Evolutionary conservation across 176 grass and related monocot genomes (phyloP), one percentile per base, ranked within the genome.

Genomic region (Pontederia crassipes): DNA sequence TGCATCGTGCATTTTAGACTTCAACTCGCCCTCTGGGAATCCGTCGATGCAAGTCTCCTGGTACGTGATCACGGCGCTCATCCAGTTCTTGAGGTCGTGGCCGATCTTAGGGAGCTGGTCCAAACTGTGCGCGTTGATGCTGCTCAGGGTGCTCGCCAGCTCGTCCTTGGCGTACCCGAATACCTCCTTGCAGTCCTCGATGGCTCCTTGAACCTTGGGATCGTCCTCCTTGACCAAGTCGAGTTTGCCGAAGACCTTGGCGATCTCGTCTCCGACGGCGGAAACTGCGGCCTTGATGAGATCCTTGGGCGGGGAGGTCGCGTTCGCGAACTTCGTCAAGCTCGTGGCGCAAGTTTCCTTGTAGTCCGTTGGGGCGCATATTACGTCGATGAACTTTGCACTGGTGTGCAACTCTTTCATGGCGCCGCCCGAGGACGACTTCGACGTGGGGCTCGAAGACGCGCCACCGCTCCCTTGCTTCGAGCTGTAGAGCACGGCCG

Each of bases 311-410:
- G 85, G 76, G 20, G 85, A 66, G 48, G 52, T 85, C 9, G 76
- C 52, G 59, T 89, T 86, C 9, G 62, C 78, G 6, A 48, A 77
- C 79, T 83, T 73, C 52, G 29, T 46, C 2, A 95, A 24, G 79
- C 74, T 81, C 71, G 70, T 67, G 54, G 67, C 35, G 66, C 90
- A 95, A 4, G 58, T 26, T 7, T 78, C 80, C 77, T 57, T 26
- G 79, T 74, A 89, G 73, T 89, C 85, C 17, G 82, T 83, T 62
- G 81, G 77, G 29, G 72, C 56, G 71, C 90, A 95, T 58, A 95
- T 57, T 5, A 55, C 4, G 72, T 78, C 52, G 28, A 95, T 60
- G 40, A 66, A 75, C 76, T 84, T 85, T 17, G 77, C 76, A 69
- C 62, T 64, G 70, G 49, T 3, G 49, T 20, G 46, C 14, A 75